Conservation (phyloP, 768 basidiomycete genomes). For the Boletus bicolor region DNA sequence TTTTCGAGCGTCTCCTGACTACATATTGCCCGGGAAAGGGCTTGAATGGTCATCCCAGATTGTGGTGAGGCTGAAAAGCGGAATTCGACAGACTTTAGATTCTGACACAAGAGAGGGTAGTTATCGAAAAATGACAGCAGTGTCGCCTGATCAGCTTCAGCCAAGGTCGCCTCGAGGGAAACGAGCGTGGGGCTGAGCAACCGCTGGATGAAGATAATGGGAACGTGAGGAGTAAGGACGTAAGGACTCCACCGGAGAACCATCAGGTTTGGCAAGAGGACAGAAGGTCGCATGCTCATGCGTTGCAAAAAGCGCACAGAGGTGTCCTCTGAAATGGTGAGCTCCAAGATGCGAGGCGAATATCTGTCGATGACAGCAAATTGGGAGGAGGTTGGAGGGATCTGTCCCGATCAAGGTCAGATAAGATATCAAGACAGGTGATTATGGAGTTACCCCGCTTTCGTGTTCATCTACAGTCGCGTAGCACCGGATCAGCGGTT, state of each 20-base stretch:
- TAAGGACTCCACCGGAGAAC: constrained; percentile 2
- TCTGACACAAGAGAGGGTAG: constrained; percentile 2
- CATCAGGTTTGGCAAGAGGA: constrained; percentile 9
- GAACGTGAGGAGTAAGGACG: not conserved
- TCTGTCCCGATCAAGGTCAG: constrained; percentile 1
- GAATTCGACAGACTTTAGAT: constrained; percentile 3
- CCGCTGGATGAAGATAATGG: constrained; percentile 4
- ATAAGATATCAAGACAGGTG: not conserved
- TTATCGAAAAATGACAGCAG: constrained; percentile 9
- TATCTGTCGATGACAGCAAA: constrained; percentile 4
- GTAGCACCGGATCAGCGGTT: constrained; percentile 15
- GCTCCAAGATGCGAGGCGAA: constrained; percentile 4
- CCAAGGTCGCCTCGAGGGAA: not conserved
- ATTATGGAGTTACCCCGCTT: not conserved
- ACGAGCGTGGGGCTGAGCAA: constrained; percentile 14
- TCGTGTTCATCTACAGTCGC: not conserved
- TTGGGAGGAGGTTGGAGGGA: constrained; percentile 3
- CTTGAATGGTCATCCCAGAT: not conserved
- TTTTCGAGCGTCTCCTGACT: not conserved
- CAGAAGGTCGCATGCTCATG: not conserved
- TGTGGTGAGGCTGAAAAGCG: not conserved
- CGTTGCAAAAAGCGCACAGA: constrained; percentile 6
- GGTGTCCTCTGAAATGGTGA: not conserved
- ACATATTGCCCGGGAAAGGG: constrained; percentile 8
- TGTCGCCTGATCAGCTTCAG: constrained; percentile 4